phyloP scores from a whole-genome alignment of 768 basidiomycete species.

The Pleurotus cornucopiae region DNA sequence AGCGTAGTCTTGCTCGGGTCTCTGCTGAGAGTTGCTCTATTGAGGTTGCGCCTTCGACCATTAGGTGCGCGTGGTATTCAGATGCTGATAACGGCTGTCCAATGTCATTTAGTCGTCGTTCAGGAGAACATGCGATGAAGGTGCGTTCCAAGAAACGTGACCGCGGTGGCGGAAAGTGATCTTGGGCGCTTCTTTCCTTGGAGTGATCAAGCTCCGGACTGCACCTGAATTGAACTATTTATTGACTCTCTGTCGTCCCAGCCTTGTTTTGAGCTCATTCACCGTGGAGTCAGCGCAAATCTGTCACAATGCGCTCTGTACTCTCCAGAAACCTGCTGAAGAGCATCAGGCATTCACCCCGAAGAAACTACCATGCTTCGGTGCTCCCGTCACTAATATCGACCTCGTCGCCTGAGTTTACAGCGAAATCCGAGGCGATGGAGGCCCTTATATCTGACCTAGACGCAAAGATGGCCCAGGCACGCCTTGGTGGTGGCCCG shows the following conservation, averaged over 20 bases:
- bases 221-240: not conserved
- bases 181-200: conserved; percentile 4
- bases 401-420: conserved; percentile 67
- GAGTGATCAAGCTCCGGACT: conserved; percentile 6
- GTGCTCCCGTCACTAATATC: conserved; percentile 73
- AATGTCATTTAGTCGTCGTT: too few species aligned
- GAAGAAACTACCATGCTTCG: conserved; percentile 60
- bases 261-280: not conserved
- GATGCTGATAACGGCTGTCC: too few species aligned
- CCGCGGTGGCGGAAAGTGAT: too few species aligned
- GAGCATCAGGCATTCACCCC: conserved; percentile 11
- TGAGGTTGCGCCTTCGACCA: not conserved
- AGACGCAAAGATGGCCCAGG: conserved; percentile 52
- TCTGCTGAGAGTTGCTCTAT: conserved; percentile 49
- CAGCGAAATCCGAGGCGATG: conserved; percentile 64
- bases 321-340: conserved; percentile 14
- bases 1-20: conserved; percentile 74
- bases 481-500: conserved; percentile 67
- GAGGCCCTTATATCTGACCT: conserved; percentile 61
- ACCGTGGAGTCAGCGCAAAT: too few species aligned
- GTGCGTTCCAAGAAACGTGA: too few species aligned
- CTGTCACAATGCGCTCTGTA: conserved; percentile 15
- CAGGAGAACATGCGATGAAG: too few species aligned
- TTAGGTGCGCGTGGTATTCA: too few species aligned
- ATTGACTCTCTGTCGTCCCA: not conserved